These are phyloP conservation scores for Tylopilus sp. DNA, from an alignment of 768 basidiomycete genomes.

Conservation along the genomic window DNA sequence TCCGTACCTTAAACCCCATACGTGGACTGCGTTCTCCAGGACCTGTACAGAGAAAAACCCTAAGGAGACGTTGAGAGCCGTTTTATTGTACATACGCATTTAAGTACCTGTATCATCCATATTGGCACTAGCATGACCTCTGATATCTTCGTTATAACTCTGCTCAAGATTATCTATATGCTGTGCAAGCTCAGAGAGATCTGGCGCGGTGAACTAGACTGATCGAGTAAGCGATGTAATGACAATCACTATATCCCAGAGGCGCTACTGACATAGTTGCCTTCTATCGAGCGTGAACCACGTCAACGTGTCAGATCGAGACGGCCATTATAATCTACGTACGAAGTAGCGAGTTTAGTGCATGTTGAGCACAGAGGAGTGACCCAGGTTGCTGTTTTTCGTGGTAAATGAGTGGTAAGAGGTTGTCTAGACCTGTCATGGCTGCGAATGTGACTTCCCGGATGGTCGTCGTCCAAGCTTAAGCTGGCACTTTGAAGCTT, in stretches of 20 bases:
- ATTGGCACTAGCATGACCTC: conserved; percentile 56
- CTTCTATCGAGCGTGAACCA: conserved; percentile 33
- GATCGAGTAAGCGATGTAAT: conserved; percentile 13
- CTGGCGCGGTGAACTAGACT: conserved; percentile 69
- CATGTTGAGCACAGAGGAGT: conserved; percentile 86
- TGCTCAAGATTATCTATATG: conserved; percentile 65
- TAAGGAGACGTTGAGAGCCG: conserved; percentile 24
- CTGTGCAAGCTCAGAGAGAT: conserved; percentile 73
- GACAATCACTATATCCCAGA: neutral
- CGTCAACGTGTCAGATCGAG: conserved; percentile 41
- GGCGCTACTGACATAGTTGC: conserved; percentile 43
- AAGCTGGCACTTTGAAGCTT: conserved; percentile 2
- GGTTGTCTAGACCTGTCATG: conserved; percentile 59
- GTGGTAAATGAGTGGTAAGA: conserved; percentile 65
- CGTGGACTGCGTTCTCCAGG: conserved; percentile 75
- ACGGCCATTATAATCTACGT: conserved; percentile 29
- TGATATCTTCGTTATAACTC: conserved; percentile 49
- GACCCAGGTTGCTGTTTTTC: conserved; percentile 75
- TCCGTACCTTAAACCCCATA: conserved; percentile 77
- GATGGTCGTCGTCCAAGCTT: conserved; percentile 12
- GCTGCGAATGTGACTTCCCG: conserved; percentile 5
- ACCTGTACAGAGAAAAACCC: conserved; percentile 94
- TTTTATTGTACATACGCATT: neutral
- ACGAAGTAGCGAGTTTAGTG: conserved; percentile 80
- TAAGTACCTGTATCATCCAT: conserved; percentile 85